A percentile compares a stretch with the other conserved stretches of the same genome.
Evolutionary conservation across 495 filamentous ascomycete species (phyloP).

Genomic region (Penicillium diatomitis): DNA sequence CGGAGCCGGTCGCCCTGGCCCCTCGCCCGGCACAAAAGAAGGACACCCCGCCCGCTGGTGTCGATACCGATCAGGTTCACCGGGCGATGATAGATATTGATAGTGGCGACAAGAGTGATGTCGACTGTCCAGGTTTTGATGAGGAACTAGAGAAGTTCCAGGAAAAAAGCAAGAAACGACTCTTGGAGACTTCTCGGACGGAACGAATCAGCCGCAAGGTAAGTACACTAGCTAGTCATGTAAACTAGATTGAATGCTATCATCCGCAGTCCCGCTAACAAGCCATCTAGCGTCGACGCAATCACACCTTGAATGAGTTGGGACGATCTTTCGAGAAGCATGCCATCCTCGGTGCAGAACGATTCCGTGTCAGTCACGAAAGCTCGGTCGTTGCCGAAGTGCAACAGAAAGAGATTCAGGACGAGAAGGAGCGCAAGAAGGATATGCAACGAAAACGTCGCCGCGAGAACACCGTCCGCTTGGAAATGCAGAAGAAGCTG

Average conservation of each 20-base stretch:
- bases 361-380: slow-evolving; percentile 48
- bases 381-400: slow-evolving; percentile 74
- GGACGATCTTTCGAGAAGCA: slow-evolving; percentile 45
- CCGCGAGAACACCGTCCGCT: slow-evolving; percentile 88
- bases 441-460: slow-evolving; percentile 97
- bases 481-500: slow-evolving; percentile 75
- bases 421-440: slow-evolving; percentile 99
- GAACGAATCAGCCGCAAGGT: slow-evolving; percentile 53
- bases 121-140: slow-evolving; percentile 56
- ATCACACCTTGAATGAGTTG: slow-evolving; percentile 38
- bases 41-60: slow-evolving; percentile 16
- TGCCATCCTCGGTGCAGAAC: slow-evolving; percentile 42
- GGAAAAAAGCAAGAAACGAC: slow-evolving; percentile 49
- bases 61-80: slow-evolving; percentile 58
- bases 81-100: slow-evolving; percentile 59
- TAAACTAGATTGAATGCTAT: neutral
- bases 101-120: slow-evolving; percentile 52
- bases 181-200: slow-evolving; percentile 45
- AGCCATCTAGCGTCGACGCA: slow-evolving; percentile 43
- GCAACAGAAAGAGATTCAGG: slow-evolving; percentile 77
- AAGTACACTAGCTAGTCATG: slow-evolving; percentile 1
- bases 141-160: slow-evolving; percentile 45
- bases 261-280: slow-evolving; percentile 2
- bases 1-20: neutral
- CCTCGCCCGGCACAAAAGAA: slow-evolving; percentile 10